Percentiles rank a stretch among this genome's conserved stretches.
Conservation (phyloP, 2,329 filamentous ascomycete species). For the Fusarium mexicanum region DNA sequence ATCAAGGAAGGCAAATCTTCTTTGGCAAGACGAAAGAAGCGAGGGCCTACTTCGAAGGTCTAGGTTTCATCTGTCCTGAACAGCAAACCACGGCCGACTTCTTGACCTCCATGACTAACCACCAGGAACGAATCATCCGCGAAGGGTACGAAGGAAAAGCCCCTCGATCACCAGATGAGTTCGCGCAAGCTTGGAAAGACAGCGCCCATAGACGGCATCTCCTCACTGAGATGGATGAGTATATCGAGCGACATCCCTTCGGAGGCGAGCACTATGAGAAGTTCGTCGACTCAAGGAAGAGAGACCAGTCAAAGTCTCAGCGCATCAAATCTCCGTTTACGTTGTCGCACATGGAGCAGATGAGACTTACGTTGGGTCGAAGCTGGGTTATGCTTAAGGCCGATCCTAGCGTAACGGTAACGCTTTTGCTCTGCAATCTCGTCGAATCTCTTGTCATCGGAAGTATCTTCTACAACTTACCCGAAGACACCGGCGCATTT, state of each 20-base stretch:
- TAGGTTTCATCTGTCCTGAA: constrained; percentile 67
- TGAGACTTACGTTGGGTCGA: constrained; percentile 28
- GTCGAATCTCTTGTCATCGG: constrained; percentile 35
- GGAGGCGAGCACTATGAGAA: constrained; percentile 40
- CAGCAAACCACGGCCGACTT: constrained; percentile 77
- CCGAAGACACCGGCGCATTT: constrained; percentile 6
- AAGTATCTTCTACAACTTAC: constrained; percentile 38
- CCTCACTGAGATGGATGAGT: constrained; percentile 45
- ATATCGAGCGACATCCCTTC: constrained; percentile 39
- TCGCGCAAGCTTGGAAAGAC: constrained; percentile 47
- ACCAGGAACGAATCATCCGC: constrained; percentile 48
- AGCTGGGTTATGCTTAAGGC: constrained; percentile 39
- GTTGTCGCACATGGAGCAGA: constrained; percentile 33
- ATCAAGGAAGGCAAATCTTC: constrained; percentile 73
- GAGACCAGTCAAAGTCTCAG: constrained; percentile 39
- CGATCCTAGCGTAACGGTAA: constrained; percentile 31
- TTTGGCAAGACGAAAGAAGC: constrained; percentile 42
- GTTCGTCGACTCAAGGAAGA: constrained; percentile 36
- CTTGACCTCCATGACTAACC: constrained; percentile 63
- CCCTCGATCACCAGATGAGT: constrained; percentile 50
- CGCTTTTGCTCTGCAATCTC: constrained; percentile 34
- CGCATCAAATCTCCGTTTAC: constrained; percentile 34
- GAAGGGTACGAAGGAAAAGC: constrained; percentile 47
- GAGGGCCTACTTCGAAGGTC: constrained; percentile 41
- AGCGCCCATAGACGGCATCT: constrained; percentile 41